Percentiles rank a stretch among this genome's conserved stretches.
Conservation (phyloP, 257 asterid genomes). For the Hygrophila difformis region DNA sequence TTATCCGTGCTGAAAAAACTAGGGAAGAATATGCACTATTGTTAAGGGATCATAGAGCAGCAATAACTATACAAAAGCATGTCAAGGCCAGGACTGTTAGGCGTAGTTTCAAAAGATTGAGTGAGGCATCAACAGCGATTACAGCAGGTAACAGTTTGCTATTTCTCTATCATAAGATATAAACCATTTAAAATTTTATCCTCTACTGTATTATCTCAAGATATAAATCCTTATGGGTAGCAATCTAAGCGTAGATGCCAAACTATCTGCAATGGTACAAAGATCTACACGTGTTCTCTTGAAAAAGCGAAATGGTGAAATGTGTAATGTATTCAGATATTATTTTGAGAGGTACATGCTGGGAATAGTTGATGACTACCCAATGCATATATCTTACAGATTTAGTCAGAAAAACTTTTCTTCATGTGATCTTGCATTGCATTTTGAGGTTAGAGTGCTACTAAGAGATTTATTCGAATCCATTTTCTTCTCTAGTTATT, state of each 20-base stretch:
- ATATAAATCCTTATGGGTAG: neutral
- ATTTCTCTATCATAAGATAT: neutral
- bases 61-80: slow-evolving; percentile 67
- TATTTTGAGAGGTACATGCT: neutral
- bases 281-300: neutral
- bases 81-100: slow-evolving; percentile 46
- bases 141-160: slow-evolving; percentile 62
- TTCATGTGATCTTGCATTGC: neutral
- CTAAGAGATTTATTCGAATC: neutral
- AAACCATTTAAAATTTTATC: neutral
- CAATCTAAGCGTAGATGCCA: neutral
- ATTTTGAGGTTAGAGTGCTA: no score
- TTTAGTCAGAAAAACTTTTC: neutral
- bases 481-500: slow-evolving; percentile 44
- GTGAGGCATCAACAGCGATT: slow-evolving; percentile 55
- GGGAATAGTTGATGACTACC: neutral
- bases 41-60: slow-evolving; percentile 64
- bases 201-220: slow-evolving; percentile 7
- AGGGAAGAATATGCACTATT: slow-evolving; percentile 60
- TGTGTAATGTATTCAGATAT: no score
- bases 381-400: no score
- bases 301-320: neutral
- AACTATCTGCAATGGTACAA: slow-evolving; percentile 3
- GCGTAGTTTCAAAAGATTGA: slow-evolving; percentile 33
- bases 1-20: slow-evolving; percentile 72